A percentile compares a stretch with the other conserved stretches of the same genome.
Conservation (phyloP, 208 protist genomes). For the Trichomonas vaginalis region DNA sequence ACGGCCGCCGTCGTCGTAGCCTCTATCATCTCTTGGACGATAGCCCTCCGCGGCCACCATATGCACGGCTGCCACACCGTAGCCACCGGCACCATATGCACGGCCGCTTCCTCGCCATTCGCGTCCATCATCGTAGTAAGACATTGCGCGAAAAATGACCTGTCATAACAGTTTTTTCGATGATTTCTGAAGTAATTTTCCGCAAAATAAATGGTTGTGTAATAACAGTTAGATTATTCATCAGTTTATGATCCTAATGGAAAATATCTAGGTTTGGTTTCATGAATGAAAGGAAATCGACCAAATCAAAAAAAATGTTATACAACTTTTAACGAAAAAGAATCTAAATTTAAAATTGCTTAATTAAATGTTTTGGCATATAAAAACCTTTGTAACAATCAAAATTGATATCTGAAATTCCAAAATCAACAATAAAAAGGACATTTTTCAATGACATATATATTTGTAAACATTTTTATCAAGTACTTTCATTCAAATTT, state of each 20-base stretch:
- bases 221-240: too few relatives aligned
- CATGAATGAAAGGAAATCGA: background rate
- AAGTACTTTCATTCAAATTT: background rate
- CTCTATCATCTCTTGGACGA: too few relatives aligned
- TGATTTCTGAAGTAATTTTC: too few relatives aligned
- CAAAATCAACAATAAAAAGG: background rate
- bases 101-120: too few relatives aligned
- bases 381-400: background rate
- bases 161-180: background rate
- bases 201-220: too few relatives aligned
- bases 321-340: too few relatives aligned
- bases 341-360: background rate
- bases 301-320: background rate
- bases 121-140: background rate
- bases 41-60: too few relatives aligned
- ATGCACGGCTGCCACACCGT: too few relatives aligned
- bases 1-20: too few relatives aligned
- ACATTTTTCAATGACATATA: background rate
- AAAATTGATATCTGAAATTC: background rate
- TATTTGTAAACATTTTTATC: background rate
- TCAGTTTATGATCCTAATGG: background rate
- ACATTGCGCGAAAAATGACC: background rate
- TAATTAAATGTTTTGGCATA: background rate
- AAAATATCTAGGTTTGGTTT: background rate
- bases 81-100: too few relatives aligned